These are phyloP conservation scores for Psophocarpus tetragonolobus DNA, from an alignment of 306 rosid genomes.

Conservation along the genomic window DNA sequence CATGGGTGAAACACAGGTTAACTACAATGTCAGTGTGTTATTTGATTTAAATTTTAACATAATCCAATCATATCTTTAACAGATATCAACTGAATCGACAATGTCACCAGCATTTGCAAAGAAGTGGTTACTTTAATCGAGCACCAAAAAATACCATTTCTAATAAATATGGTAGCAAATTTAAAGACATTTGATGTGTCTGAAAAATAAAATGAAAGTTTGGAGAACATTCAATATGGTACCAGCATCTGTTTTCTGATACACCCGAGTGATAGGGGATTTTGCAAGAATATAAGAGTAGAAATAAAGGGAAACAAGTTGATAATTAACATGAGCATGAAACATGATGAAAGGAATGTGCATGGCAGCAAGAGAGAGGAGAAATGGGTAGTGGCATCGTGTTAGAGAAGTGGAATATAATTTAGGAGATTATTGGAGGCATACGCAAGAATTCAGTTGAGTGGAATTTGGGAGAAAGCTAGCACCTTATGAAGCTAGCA, in stretches of 20 bases:
- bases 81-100: too few species aligned
- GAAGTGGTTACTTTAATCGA: not conserved
- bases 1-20: not conserved
- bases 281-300: not conserved
- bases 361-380: not conserved
- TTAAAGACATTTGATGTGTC: not conserved
- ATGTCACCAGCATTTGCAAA: not conserved
- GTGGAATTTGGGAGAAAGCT: not conserved
- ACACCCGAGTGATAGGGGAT: not conserved
- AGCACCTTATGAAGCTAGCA: too few species aligned
- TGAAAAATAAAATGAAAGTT: not conserved
- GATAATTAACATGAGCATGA: not conserved
- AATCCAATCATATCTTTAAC: too few species aligned
- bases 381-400: not conserved
- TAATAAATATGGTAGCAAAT: not conserved
- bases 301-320: not conserved
- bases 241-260: not conserved
- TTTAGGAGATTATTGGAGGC: not conserved
- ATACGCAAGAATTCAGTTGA: not conserved
- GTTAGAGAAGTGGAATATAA: not conserved
- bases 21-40: not conserved
- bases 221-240: not conserved
- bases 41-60: too few species aligned
- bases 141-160: not conserved
- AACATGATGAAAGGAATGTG: not conserved